Evolutionary conservation across 148 eudicot genomes (phyloP).

Genomic region (Nepenthes gracilis): DNA sequence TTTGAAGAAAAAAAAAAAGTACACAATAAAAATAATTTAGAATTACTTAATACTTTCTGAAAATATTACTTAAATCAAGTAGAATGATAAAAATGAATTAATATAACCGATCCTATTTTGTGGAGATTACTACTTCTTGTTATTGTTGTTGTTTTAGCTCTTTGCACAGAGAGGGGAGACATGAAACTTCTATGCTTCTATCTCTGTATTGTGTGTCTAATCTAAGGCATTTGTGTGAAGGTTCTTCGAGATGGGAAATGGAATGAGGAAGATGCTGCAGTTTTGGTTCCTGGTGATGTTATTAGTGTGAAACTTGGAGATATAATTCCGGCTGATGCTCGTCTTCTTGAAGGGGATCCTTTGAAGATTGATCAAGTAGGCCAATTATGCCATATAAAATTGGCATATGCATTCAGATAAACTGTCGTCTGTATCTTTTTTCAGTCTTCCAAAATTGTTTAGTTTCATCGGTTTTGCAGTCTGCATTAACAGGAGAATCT

Average conservation of each 20-base stretch:
- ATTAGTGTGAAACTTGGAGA: slow-evolving; percentile 55
- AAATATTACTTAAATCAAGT: too few relatives aligned
- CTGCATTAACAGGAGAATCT: slow-evolving; percentile 60
- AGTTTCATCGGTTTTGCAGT: slow-evolving; percentile 18
- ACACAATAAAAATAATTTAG: too few relatives aligned
- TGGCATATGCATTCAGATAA: background rate
- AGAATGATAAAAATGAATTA: too few relatives aligned
- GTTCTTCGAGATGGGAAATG: slow-evolving; percentile 61
- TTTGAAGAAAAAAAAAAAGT: too few relatives aligned
- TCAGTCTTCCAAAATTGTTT: background rate
- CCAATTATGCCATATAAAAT: background rate
- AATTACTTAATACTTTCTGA: too few relatives aligned
- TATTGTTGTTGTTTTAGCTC: too few relatives aligned
- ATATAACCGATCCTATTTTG: too few relatives aligned
- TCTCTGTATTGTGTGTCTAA: background rate
- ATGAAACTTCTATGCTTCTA: too few relatives aligned
- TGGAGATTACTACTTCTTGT: too few relatives aligned
- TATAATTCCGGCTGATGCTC: slow-evolving; percentile 65
- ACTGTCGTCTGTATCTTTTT: background rate
- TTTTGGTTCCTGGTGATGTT: slow-evolving; percentile 53
- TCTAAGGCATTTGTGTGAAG: slow-evolving; percentile 5
- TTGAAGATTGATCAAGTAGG: slow-evolving; percentile 56
- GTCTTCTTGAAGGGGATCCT: slow-evolving; percentile 67
- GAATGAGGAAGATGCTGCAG: slow-evolving; percentile 52
- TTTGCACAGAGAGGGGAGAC: too few relatives aligned